Conservation (phyloP, 192 early-diverging fungal species). For the Coemansia sp. region DNA sequence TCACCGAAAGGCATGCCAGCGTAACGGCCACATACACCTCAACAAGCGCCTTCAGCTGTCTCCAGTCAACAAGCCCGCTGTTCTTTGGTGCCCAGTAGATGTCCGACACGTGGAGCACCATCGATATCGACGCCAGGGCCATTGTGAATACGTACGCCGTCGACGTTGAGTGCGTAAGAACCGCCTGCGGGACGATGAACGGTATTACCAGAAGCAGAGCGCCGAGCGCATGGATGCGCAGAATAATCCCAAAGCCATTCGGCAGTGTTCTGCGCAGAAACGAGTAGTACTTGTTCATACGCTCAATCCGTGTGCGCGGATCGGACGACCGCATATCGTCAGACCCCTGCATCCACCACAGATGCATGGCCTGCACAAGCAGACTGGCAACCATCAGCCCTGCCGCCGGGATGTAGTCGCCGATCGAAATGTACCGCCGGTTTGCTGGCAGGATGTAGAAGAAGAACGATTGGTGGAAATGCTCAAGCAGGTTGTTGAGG, state of each 20-base stretch:
- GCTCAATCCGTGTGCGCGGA: constrained; percentile 41
- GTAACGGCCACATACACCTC: constrained; percentile 57
- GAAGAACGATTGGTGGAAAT: constrained; percentile 95
- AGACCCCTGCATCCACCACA: constrained; percentile 54
- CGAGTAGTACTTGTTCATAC: constrained; percentile 41
- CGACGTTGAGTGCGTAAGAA: constrained; percentile 25
- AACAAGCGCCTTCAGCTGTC: constrained; percentile 46
- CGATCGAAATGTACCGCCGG: constrained; percentile 79
- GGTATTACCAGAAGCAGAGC: constrained; percentile 31
- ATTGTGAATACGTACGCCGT: constrained; percentile 35
- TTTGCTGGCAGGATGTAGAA: constrained; percentile 90
- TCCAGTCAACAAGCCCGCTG: constrained; percentile 31
- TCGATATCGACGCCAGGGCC: constrained; percentile 28
- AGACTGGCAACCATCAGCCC: constrained; percentile 74
- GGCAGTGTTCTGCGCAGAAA: constrained; percentile 41
- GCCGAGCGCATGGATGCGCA: constrained; percentile 53
- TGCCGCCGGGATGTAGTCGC: constrained; percentile 84
- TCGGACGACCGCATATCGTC: constrained; percentile 31
- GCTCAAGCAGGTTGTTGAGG: constrained; percentile 89
- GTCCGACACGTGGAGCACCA: constrained; percentile 60
- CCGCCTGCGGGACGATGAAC: constrained; percentile 17
- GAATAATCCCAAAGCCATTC: constrained; percentile 22
- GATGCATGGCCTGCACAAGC: constrained; percentile 64
- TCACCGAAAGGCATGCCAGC: constrained; percentile 64
- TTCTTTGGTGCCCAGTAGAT: constrained; percentile 59